These are phyloP conservation scores for slime mould (Dictyostelium discoideum) DNA, from an alignment of 78 protist genomes.

Conservation along the genomic window DNA sequence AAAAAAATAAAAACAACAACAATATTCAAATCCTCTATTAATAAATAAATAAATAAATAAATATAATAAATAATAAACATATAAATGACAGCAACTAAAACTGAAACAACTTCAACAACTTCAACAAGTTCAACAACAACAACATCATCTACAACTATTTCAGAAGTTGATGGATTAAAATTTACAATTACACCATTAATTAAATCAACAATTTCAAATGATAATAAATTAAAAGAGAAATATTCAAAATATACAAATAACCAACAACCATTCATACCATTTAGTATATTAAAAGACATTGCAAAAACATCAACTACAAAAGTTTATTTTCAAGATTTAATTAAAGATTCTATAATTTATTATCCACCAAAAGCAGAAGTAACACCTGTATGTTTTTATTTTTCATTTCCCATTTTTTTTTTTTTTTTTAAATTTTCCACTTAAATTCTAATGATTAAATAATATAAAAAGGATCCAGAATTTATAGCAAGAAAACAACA, in stretches of 20 bases:
- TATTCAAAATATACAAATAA: neutral
- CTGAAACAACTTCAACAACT: neutral
- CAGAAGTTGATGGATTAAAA: conserved; percentile 1
- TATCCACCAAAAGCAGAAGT: conserved; percentile 43
- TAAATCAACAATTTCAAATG: neutral
- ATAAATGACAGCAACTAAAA: neutral
- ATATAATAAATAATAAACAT: neutral
- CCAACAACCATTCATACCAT: neutral
- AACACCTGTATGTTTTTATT: conserved; percentile 1
- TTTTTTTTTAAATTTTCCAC: neutral
- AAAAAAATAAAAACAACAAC: neutral
- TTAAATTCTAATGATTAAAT: neutral
- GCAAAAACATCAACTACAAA: neutral
- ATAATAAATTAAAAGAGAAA: neutral
- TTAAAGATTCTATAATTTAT: conserved; percentile 45
- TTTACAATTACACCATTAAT: neutral
- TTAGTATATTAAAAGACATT: neutral
- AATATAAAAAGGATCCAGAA: conserved; percentile 22
- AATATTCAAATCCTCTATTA: neutral
- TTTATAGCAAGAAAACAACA: conserved; percentile 40
- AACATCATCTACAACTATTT: neutral
- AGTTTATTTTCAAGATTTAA: conserved; percentile 56
- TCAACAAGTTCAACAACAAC: no score
- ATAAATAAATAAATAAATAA: neutral
- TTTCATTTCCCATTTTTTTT: neutral